Conservation (phyloP, 441 rosid species). For the Gossypium davidsonii region DNA sequence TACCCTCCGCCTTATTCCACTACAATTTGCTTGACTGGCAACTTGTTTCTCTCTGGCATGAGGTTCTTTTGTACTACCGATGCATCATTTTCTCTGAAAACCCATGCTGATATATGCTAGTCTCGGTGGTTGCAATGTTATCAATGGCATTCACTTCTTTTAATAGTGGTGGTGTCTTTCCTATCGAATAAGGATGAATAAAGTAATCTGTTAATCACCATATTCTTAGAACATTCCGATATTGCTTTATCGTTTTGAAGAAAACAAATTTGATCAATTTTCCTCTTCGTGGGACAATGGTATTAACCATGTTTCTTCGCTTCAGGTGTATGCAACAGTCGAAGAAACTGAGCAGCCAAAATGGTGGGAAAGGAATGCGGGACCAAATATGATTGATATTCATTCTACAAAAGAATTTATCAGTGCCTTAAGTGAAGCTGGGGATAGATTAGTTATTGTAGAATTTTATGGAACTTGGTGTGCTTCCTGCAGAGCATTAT, state of each 20-base stretch:
- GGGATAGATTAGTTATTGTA: slow-evolving; percentile 86
- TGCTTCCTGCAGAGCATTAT: slow-evolving; percentile 90
- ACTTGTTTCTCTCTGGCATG: neutral
- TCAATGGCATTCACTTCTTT: neutral
- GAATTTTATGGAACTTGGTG: slow-evolving; percentile 99
- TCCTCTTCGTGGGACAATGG: neutral
- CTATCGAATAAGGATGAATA: neutral
- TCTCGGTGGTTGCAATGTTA: neutral
- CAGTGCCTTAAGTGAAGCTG: slow-evolving; percentile 69
- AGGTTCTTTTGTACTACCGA: neutral
- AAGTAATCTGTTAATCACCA: neutral
- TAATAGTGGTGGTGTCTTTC: neutral
- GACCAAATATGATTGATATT: slow-evolving; percentile 88
- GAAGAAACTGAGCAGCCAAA: slow-evolving; percentile 78
- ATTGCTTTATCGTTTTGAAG: neutral
- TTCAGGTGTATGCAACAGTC: slow-evolving; percentile 62
- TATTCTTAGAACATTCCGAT: neutral
- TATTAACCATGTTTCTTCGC: slow-evolving; percentile 9
- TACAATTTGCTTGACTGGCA: neutral
- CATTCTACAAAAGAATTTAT: slow-evolving; percentile 92
- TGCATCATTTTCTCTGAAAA: neutral
- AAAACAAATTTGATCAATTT: neutral
- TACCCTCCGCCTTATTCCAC: neutral
- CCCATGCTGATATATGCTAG: neutral
- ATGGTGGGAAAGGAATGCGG: slow-evolving; percentile 93